These are phyloP conservation scores for Wickerhamomyces sp. DNA, from an alignment of 1,139 yeast species.

Conservation along the genomic window DNA sequence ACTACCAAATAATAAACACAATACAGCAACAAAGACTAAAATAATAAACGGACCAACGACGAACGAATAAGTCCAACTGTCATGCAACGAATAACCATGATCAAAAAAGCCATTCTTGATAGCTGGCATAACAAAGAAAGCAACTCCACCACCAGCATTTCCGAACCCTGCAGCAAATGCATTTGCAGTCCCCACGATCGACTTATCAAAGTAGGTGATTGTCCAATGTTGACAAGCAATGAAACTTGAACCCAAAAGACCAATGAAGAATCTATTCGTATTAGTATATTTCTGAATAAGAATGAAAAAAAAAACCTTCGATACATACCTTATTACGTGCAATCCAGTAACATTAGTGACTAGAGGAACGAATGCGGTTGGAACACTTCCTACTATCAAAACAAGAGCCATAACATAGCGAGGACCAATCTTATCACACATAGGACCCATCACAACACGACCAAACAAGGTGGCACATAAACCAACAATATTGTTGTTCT, in stretches of 20 bases:
- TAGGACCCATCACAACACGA: constrained; percentile 28
- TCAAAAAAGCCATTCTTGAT: constrained; percentile 18
- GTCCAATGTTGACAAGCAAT: constrained; percentile 32
- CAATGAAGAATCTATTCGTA: constrained; percentile 26
- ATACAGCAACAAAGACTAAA: constrained; percentile 24
- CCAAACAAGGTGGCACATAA: constrained; percentile 29
- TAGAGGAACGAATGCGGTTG: constrained; percentile 30
- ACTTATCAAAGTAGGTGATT: constrained; percentile 28
- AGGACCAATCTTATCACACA: constrained; percentile 30
- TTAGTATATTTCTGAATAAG: too few species aligned
- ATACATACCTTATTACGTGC: constrained; percentile 17
- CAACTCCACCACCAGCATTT: constrained; percentile 34
- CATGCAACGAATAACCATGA: constrained; percentile 24
- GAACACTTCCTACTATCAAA: constrained; percentile 27
- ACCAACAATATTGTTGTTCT: constrained; percentile 29
- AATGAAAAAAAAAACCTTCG: too few species aligned
- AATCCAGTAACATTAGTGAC: constrained; percentile 24
- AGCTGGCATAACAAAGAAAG: constrained; percentile 33
- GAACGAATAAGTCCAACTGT: constrained; percentile 29
- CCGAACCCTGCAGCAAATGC: constrained; percentile 34
- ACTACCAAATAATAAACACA: constrained; percentile 23
- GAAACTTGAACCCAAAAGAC: constrained; percentile 30
- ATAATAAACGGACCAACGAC: constrained; percentile 29
- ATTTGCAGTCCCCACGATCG: constrained; percentile 30
- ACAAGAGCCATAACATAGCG: constrained; percentile 26